Percentiles rank a stretch among this genome's conserved stretches.
Evolutionary conservation across 2,329 filamentous ascomycete genomes (phyloP).

Genomic region (Graphium sp.): DNA sequence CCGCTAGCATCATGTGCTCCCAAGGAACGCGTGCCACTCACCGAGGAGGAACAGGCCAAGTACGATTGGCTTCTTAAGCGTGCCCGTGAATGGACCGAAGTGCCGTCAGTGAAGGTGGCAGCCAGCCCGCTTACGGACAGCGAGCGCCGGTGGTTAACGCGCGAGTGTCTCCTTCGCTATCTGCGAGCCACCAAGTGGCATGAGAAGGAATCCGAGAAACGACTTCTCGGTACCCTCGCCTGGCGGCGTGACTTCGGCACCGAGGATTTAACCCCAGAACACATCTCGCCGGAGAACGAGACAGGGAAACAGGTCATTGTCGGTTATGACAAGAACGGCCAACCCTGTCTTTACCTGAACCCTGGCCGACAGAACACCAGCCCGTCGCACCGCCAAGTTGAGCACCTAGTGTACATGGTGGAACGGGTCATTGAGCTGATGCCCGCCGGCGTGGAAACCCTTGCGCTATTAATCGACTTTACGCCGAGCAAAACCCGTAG

Average conservation of each 20-base stretch:
- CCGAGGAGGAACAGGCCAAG: conserved; percentile 62
- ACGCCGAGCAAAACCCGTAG: conserved; percentile 59
- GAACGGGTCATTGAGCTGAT: conserved; percentile 80
- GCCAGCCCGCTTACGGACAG: conserved; percentile 56
- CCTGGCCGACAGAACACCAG: conserved; percentile 90
- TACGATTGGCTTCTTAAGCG: conserved; percentile 61
- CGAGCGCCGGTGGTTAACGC: conserved; percentile 81
- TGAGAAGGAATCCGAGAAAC: conserved; percentile 55
- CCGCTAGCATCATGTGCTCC: conserved; percentile 1
- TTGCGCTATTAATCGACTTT: conserved; percentile 85
- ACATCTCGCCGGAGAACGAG: conserved; percentile 87
- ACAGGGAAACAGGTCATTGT: conserved; percentile 88
- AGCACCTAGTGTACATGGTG: conserved; percentile 92
- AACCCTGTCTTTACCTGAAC: conserved; percentile 84
- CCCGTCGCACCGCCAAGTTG: conserved; percentile 66
- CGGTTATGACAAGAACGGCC: conserved; percentile 69
- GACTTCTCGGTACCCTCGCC: conserved; percentile 63
- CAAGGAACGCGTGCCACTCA: conserved; percentile 38
- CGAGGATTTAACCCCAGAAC: conserved; percentile 61
- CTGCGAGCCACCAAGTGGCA: conserved; percentile 89
- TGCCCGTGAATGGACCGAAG: conserved; percentile 53
- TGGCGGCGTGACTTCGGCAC: conserved; percentile 90
- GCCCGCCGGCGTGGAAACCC: conserved; percentile 70
- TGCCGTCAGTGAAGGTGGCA: conserved; percentile 31
- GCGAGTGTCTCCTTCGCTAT: conserved; percentile 84